phyloP scores from a whole-genome alignment of 441 rosid species.

The Geranium incanum region DNA sequence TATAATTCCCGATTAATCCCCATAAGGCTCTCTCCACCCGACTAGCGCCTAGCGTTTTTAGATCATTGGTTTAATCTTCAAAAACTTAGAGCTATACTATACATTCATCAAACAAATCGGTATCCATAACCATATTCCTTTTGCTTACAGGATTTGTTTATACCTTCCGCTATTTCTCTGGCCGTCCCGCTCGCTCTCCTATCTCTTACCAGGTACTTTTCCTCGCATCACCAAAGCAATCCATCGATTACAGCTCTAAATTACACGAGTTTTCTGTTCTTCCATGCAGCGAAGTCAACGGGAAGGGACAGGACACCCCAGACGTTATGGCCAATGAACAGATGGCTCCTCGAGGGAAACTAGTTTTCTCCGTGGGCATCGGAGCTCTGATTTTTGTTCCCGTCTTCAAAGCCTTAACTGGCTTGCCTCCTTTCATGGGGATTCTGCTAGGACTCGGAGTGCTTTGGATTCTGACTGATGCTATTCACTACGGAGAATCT shows the following conservation, averaged over 20 bases:
- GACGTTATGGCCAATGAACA: conserved; percentile 70
- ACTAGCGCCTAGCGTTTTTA: too few species aligned
- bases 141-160: conserved; percentile 48
- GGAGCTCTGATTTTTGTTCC: conserved; percentile 92
- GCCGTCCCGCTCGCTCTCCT: conserved; percentile 80
- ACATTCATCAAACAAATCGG: not conserved
- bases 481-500: conserved; percentile 89
- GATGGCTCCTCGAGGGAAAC: conserved; percentile 88
- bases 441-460: conserved; percentile 91
- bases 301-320: conserved; percentile 53
- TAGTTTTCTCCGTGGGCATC: conserved; percentile 70
- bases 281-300: conserved; percentile 72
- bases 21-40: too few species aligned
- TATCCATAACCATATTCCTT: conserved; percentile 9
- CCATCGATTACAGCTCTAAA: conserved; percentile 5
- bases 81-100: not conserved
- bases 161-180: conserved; percentile 76
- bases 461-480: conserved; percentile 94
- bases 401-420: conserved; percentile 81
- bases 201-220: conserved; percentile 75
- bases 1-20: too few species aligned
- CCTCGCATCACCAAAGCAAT: conserved; percentile 23
- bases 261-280: conserved; percentile 23
- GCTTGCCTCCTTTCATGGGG: conserved; percentile 94
- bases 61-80: not conserved